phyloP scores from a whole-genome alignment of 148 eudicot species.

The Camellia granthamiana region DNA sequence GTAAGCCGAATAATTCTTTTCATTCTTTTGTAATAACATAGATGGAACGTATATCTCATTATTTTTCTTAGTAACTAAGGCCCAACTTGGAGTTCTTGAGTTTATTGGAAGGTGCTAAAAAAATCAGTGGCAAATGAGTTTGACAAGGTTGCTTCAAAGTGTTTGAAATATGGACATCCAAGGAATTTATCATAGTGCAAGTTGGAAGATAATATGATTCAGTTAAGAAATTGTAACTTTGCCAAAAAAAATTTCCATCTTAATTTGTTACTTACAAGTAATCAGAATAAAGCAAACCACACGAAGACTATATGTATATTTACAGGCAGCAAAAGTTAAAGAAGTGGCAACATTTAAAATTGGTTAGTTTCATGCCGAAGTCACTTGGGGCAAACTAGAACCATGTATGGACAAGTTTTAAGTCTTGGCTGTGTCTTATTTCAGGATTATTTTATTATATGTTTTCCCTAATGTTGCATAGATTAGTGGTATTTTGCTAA shows the following conservation, averaged over 20 bases:
- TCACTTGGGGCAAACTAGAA: no score
- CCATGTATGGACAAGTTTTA: no score
- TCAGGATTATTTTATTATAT: no score
- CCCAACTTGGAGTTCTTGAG: not conserved
- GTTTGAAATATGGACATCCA: not conserved
- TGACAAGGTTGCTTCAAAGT: not conserved
- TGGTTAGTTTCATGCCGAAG: no score
- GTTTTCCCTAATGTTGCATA: no score
- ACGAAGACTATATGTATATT: no score
- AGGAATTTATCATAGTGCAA: not conserved
- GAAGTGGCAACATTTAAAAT: no score
- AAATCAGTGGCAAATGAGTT: not conserved
- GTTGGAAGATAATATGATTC: not conserved
- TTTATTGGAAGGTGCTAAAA: not conserved
- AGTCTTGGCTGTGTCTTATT: no score
- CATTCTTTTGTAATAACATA: not conserved
- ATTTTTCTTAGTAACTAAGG: not conserved
- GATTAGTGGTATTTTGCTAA: no score
- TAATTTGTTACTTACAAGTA: not conserved
- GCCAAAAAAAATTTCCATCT: not conserved
- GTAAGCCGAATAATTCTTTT: not conserved
- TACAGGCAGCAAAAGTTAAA: no score
- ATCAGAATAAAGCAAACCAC: no score
- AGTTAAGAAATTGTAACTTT: not conserved
- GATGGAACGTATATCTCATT: not conserved